A percentile compares a stretch with the other conserved stretches of the same genome.
phyloP scores from a whole-genome alignment of 305 asterid species.

The Fraxinus latifolia region DNA sequence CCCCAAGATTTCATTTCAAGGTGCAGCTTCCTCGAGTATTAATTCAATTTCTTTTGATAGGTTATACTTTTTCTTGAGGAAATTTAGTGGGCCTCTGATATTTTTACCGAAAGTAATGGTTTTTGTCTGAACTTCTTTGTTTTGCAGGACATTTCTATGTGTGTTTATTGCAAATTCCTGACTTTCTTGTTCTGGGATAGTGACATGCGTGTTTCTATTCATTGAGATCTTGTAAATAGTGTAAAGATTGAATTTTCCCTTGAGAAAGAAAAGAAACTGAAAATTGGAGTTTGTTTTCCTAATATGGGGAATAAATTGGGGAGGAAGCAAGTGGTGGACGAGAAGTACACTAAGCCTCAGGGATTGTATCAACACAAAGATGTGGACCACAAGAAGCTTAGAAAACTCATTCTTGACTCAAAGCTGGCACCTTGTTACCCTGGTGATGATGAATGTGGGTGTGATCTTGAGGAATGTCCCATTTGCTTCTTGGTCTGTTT shows the following conservation, averaged over 20 bases:
- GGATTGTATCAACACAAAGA: constrained; percentile 96
- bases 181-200: background rate
- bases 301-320: constrained; percentile 96
- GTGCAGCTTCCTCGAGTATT: background rate
- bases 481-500: constrained; percentile 92
- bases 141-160: background rate
- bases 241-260: background rate
- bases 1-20: background rate
- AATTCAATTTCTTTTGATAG: background rate
- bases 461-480: constrained; percentile 94
- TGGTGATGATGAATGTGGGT: constrained; percentile 77
- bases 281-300: background rate
- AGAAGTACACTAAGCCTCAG: constrained; percentile 98
- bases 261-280: background rate
- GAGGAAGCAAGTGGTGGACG: constrained; percentile 94
- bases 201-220: background rate
- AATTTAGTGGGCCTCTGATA: background rate
- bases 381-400: constrained; percentile 96
- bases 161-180: background rate
- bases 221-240: background rate
- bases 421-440: constrained; percentile 96
- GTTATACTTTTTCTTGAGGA: background rate
- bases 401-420: constrained; percentile 86
- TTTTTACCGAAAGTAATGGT: background rate
- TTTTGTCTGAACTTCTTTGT: background rate